phyloP scores from a whole-genome alignment of 2,329 filamentous ascomycete species.

The Leptographium wingfieldii region DNA sequence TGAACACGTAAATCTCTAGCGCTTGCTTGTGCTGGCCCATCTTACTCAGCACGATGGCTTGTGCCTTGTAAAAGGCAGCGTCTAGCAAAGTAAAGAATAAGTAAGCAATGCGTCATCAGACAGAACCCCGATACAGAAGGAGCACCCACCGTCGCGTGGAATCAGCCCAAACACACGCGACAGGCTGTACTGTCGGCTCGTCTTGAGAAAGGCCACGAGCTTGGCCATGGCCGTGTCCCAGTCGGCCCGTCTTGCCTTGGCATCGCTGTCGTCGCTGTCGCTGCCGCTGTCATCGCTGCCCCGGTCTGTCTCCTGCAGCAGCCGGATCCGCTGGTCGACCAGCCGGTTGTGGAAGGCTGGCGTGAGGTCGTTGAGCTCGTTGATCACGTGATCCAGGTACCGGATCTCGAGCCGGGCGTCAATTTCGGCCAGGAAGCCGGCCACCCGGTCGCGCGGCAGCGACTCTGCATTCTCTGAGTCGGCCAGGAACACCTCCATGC shows the following conservation, averaged over 20 bases:
- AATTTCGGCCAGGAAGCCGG: slow-evolving; percentile 59
- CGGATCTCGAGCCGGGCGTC: slow-evolving; percentile 59
- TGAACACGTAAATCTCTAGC: slow-evolving; percentile 95
- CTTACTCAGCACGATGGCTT: slow-evolving; percentile 82
- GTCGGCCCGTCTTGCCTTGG: slow-evolving; percentile 21
- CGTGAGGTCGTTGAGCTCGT: slow-evolving; percentile 71
- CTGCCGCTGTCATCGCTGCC: not conserved
- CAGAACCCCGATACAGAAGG: not conserved
- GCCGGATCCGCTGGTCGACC: slow-evolving; percentile 54
- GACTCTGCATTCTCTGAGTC: slow-evolving; percentile 94
- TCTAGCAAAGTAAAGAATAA: slow-evolving; percentile 35
- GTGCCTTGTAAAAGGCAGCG: slow-evolving; percentile 73
- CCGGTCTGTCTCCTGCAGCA: slow-evolving; percentile 29
- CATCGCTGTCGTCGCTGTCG: not conserved
- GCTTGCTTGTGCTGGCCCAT: slow-evolving; percentile 95
- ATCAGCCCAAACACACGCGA: slow-evolving; percentile 65
- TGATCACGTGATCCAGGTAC: slow-evolving; percentile 86
- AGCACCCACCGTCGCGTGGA: slow-evolving; percentile 58
- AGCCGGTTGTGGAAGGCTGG: slow-evolving; percentile 81
- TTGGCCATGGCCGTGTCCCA: slow-evolving; percentile 49
- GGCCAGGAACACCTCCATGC: slow-evolving; percentile 86
- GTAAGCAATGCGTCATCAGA: not conserved
- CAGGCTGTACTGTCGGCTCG: slow-evolving; percentile 69
- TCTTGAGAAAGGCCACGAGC: slow-evolving; percentile 62
- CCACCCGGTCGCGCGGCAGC: slow-evolving; percentile 62